Evolutionary conservation across 768 basidiomycete genomes (phyloP).

Genomic region (Suillus hirtellus): DNA sequence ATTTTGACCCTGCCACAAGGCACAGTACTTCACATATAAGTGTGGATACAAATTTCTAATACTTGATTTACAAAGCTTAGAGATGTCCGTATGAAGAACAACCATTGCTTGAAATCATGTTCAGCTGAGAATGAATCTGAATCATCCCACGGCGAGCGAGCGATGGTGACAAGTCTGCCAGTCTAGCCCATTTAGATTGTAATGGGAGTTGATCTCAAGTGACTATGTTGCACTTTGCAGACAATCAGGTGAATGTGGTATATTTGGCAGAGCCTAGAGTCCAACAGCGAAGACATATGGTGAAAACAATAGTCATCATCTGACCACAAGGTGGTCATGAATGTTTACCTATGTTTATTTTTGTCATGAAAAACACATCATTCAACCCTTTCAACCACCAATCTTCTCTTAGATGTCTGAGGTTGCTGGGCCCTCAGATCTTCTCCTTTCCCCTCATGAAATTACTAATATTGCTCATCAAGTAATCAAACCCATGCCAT

Average conservation of each 20-base stretch:
- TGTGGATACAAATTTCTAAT: too few relatives aligned
- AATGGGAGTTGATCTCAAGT: neutral
- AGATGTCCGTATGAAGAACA: neutral
- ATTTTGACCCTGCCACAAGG: neutral
- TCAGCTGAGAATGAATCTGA: neutral
- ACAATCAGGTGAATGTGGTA: neutral
- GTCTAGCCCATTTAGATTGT: neutral
- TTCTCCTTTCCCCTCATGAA: constrained; percentile 23
- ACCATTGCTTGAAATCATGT: neutral
- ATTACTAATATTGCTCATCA: constrained; percentile 23
- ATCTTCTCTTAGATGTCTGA: neutral
- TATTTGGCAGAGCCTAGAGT: neutral
- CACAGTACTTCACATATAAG: neutral
- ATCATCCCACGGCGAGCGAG: neutral
- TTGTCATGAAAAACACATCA: too few relatives aligned
- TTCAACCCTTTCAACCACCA: neutral
- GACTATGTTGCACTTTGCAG: neutral
- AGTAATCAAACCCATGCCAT: constrained; percentile 27
- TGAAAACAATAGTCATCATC: neutral
- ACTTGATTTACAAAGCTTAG: neutral
- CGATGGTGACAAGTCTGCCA: neutral
- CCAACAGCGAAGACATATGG: neutral
- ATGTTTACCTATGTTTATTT: neutral
- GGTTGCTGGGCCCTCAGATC: constrained; percentile 8
- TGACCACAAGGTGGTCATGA: neutral